Evolutionary conservation across 2,329 filamentous ascomycete species (phyloP).

Genomic region (Ramularia endophylla): DNA sequence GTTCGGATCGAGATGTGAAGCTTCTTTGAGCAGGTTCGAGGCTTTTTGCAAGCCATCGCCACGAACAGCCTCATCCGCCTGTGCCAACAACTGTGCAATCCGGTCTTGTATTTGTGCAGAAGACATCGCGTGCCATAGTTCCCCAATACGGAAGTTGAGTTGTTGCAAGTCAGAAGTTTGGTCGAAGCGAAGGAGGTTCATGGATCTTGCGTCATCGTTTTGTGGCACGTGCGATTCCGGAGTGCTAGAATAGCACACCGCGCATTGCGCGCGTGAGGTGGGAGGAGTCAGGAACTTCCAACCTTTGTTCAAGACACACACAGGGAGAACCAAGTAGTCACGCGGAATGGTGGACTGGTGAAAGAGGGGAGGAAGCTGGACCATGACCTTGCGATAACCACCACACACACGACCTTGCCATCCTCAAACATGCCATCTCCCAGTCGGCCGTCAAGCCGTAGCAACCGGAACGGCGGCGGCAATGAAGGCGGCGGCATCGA

Average conservation of each 20-base stretch:
- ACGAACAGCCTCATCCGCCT: conserved; percentile 20
- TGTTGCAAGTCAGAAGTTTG: conserved; percentile 4
- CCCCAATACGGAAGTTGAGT: conserved; percentile 3
- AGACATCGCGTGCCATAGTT: conserved; percentile 23
- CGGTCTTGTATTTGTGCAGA: conserved; percentile 14
- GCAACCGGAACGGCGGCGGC: conserved; percentile 13
- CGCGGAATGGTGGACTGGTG: background rate
- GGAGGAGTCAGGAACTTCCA: too few species aligned
- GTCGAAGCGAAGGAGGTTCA: conserved; percentile 1
- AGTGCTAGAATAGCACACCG: background rate
- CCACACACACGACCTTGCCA: background rate
- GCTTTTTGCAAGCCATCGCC: conserved; percentile 33
- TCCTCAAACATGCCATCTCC: conserved; percentile 2
- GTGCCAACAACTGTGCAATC: conserved; percentile 18
- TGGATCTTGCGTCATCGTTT: background rate
- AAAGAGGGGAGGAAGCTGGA: background rate
- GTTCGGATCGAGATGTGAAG: conserved; percentile 38
- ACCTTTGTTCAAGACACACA: too few species aligned
- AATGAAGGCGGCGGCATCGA: conserved; percentile 40
- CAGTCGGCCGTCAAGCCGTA: conserved; percentile 15
- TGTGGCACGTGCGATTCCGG: background rate
- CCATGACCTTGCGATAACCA: background rate
- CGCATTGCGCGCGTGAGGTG: too few species aligned
- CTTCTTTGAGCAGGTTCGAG: conserved; percentile 39
- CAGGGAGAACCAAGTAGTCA: background rate